Evolutionary conservation across 768 basidiomycete species (phyloP), one percentile per base, ranked within the genome.

Genomic region (Coprinopsis sp.): DNA sequence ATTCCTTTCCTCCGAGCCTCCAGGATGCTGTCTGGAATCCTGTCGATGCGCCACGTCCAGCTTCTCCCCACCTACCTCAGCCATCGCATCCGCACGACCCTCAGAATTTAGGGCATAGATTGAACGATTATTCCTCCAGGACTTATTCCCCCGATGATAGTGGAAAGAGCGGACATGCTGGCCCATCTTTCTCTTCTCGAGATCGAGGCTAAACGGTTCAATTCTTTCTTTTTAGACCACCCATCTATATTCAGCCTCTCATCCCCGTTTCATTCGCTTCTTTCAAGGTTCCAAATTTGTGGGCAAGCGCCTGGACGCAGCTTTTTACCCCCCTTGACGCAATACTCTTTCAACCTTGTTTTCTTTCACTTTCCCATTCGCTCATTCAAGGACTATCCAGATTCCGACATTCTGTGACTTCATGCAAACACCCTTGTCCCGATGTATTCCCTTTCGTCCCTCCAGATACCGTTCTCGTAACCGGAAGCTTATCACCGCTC

Each of bases 81-180:
- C 53, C 62, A 38, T 57, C 60, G 49, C 61, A 69, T 53, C 51
- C 71, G 50, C 60, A 57, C 51, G 64, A 29, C 30, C 48, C 51
- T n/a, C 33, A 38, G 14, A 42, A 8, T 25, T 56, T 60, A 47
- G 58, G 64, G 37, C 63, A 62, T 52, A 56, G 72, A 44, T 64
- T 63, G 22, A 64, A 64, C 45, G 71, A 73, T 28, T 43, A 67
- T 38, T 56, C 33, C 21, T 33, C 29, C 19, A 33, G 7, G 8
- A 19, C 21, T 14, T 12, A 14, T 8, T 18, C 34, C 16, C 16
- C 8, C 30, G 8, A 8, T 8, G 30, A 31, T 8, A 8, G 10
- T 31, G 10, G 30, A 31, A 31, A 8, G 30, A 31, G 8, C n/a
- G 8, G 10, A 31, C 8, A 8, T n/a, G 30, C n/a, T 31, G 30